Evolutionary conservation across 116 monocot genomes (phyloP).

Genomic region (Trichopus zeylanicus): DNA sequence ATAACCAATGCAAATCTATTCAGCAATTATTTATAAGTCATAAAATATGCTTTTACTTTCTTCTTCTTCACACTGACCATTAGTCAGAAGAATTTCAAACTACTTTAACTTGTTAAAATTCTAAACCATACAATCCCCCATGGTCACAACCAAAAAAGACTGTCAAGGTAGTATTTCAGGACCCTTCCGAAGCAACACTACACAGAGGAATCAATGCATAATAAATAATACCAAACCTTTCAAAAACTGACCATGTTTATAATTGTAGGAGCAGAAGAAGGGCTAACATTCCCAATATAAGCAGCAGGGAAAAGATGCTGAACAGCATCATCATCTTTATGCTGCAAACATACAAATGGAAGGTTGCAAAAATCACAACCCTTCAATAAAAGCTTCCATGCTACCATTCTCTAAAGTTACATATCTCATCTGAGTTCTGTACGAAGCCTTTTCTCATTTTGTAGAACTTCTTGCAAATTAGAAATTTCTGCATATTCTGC

Average conservation of each 20-base stretch:
- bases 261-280: constrained; percentile 33
- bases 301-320: constrained; percentile 70
- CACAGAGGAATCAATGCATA: too few relatives aligned
- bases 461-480: constrained; percentile 60
- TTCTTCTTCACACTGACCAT: too few relatives aligned
- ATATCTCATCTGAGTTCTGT: constrained; percentile 50
- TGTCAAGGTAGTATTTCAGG: too few relatives aligned
- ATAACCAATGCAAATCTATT: too few relatives aligned
- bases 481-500: constrained; percentile 72
- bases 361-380: constrained; percentile 58
- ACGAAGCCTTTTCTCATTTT: constrained; percentile 65
- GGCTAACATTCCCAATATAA: constrained; percentile 52
- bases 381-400: constrained; percentile 70
- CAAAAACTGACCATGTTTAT: constrained; percentile 30
- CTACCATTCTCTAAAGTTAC: constrained; percentile 76
- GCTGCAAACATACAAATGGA: constrained; percentile 92
- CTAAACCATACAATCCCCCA: too few relatives aligned
- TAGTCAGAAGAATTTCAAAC: too few relatives aligned
- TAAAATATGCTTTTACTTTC: too few relatives aligned
- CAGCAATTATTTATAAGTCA: too few relatives aligned
- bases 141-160: too few relatives aligned
- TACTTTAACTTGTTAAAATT: too few relatives aligned
- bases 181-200: too few relatives aligned
- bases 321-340: constrained; percentile 80
- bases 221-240: background rate